Base-by-base conservation (phyloP, 371 early-diverging fungal species). In the Mortierella sp. region DNA sequence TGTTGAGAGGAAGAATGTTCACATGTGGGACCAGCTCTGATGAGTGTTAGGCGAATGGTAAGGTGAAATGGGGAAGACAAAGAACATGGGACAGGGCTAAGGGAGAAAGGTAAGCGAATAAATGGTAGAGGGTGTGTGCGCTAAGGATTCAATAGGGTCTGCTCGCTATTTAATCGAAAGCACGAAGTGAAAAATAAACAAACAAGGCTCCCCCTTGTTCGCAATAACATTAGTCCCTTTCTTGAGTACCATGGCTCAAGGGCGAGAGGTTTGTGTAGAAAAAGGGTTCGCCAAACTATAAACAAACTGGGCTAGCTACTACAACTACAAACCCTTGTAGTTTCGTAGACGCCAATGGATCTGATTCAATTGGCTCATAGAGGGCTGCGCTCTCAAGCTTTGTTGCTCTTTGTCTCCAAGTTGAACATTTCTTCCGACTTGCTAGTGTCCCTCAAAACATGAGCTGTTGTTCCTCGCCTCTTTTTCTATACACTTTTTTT, bases 41-140 rank as follows among this genome's bases (percentile, higher is more conserved):
- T 31, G 37, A 24, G 6, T 16, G 59, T 4, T 28, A 59, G 59
- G 31, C 16, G 8, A 6, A 64, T 64, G 19, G 54, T 24, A 37
- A 34, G 61, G 61, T 61, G 21, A 31, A 54, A n/a, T 54, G 4
- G 31, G 34, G 37, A 8, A 21, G 37, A 21, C 16, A 21, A 64
- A 64, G 67, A n/a, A n/a, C n/a, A n/a, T n/a, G n/a, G 37, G 40
- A 37, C 37, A 37, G 67, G 67, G 67, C 67, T 64, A 64, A 64
- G 67, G 67, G 34, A 10, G 37, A 64, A 64, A 37, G 19, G 61
- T 19, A 31, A 61, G 34, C 19, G 34, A 31, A 61, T 14, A 57
- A 6, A 57, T 11, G 14, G 28, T 28, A 61, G 67, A 64, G 24
- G 67, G 67, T 37, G 24, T 64, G 67, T 64, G 67, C 67, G 34